Base-by-base conservation (phyloP, 208 protist genomes). In the Vickermania ingenoplastis region DNA sequence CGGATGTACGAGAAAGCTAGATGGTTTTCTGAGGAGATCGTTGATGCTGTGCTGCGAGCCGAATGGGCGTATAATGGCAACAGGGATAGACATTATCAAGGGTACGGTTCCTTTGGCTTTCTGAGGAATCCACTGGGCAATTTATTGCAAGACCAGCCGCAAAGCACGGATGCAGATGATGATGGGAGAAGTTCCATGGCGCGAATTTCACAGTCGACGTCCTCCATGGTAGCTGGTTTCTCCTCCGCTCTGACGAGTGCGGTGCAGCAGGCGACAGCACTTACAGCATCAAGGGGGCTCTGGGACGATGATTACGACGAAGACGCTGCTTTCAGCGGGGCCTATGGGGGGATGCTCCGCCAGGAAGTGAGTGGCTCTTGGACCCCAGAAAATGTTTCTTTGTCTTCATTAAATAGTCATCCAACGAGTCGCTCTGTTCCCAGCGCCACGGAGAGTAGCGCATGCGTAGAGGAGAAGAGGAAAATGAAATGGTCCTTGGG, bases 41-140 rank as follows among this genome's bases (percentile, higher is more conserved):
- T 89, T 31, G 65, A 86, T 49, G 79, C 85, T 2, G 67, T 83
- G 51, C 55, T 83, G 48, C 62, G 74, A n/a, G 63, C 80, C 36
- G 85, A 89, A 68, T 72, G 75, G 63, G 59, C 57, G 45, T 74
- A 68, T 26, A 17, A 67, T 13, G 41, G 36, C 1, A 45, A 45
- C 36, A n/a, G 11, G 17, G 36, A 45, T 7, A 45, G 17, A 45
- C 22, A 5, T 54, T 54, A 17, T 25, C 50, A 54, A 28, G 50
- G 24, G 5, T 17, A 26, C 21, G 22, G 13, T 5, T 54, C 21
- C 7, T 54, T 54, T 26, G 50, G 24, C 5, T 11, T 5, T 13
- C 24, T 28, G 7, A 13, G 11, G 11, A 54, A 54, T 7, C 21
- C 50, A 25, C n/a, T 11, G 22, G 24, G 36, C 7, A n/a, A n/a